These are phyloP conservation scores for Mortierella sp. DNA, from an alignment of 371 early-diverging fungal species.

Conservation along the genomic window DNA sequence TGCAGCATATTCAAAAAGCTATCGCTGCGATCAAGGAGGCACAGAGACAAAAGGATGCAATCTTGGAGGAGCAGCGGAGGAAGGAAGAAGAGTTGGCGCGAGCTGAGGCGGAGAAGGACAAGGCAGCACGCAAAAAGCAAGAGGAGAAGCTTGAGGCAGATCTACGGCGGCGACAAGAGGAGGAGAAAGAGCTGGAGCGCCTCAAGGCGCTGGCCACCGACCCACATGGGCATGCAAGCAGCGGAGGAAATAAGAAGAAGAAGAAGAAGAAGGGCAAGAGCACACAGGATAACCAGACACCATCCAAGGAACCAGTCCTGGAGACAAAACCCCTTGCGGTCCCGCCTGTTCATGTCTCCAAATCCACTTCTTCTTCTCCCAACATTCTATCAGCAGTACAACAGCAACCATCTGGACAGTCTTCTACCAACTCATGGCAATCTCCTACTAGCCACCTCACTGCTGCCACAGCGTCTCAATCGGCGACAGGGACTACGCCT, in stretches of 20 bases:
- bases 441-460: background rate
- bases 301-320: background rate
- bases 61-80: slow-evolving; percentile 36
- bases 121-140: slow-evolving; percentile 48
- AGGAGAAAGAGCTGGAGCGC: slow-evolving; percentile 48
- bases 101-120: slow-evolving; percentile 51
- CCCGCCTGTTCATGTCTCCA: background rate
- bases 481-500: background rate
- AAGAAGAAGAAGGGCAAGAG: slow-evolving; percentile 47
- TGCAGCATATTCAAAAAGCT: slow-evolving; percentile 46
- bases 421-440: background rate
- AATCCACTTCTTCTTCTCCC: slow-evolving; percentile 15
- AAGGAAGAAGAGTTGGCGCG: slow-evolving; percentile 42
- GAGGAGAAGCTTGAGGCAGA: slow-evolving; percentile 54
- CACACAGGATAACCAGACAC: slow-evolving; percentile 1
- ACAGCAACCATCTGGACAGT: background rate
- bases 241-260: slow-evolving; percentile 41
- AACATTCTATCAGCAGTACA: slow-evolving; percentile 6
- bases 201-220: slow-evolving; percentile 31
- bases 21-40: slow-evolving; percentile 41
- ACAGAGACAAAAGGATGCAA: slow-evolving; percentile 37
- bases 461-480: background rate
- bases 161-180: slow-evolving; percentile 39
- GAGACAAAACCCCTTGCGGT: slow-evolving; percentile 12
- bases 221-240: slow-evolving; percentile 26